Percentiles rank a stretch among this genome's conserved stretches.
phyloP scores from a whole-genome alignment of 2,329 filamentous ascomycete genomes.

The Claviceps pusilla region DNA sequence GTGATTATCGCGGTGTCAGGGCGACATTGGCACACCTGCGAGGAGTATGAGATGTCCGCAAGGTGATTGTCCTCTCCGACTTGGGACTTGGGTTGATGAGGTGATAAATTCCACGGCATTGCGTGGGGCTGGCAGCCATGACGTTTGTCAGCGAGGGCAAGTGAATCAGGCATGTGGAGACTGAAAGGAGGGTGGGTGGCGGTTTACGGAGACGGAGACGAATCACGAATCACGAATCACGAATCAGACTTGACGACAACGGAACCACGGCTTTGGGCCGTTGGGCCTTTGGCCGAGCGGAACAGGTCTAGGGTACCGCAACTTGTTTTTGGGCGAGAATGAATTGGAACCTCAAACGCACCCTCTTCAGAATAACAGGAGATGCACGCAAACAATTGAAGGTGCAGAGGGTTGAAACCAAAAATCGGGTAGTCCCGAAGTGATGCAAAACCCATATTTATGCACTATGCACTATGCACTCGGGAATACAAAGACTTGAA shows the following conservation, averaged over 20 bases:
- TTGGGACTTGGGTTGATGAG: not conserved
- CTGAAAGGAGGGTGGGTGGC: not conserved
- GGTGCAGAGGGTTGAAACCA: too few relatives aligned
- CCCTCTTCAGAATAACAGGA: too few relatives aligned
- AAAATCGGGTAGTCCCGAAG: too few relatives aligned
- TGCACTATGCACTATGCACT: too few relatives aligned
- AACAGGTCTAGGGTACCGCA: not conserved
- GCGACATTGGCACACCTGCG: not conserved
- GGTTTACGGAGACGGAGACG: not conserved
- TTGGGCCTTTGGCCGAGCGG: too few relatives aligned
- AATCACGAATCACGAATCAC: too few relatives aligned
- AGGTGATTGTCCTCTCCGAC: not conserved
- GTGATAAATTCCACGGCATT: not conserved
- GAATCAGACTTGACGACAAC: too few relatives aligned
- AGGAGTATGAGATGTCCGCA: not conserved
- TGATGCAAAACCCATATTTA: too few relatives aligned
- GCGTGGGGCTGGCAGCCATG: slow-evolving; percentile 1
- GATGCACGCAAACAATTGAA: too few relatives aligned
- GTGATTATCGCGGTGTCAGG: not conserved
- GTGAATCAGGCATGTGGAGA: not conserved
- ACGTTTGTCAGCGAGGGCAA: slow-evolving; percentile 5
- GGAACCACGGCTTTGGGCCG: too few relatives aligned
- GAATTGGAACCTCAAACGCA: too few relatives aligned
- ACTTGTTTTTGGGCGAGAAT: not conserved
- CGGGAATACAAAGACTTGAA: too few relatives aligned